Evolutionary conservation across 441 rosid species (phyloP).

Genomic region (Euphorbia corollata): DNA sequence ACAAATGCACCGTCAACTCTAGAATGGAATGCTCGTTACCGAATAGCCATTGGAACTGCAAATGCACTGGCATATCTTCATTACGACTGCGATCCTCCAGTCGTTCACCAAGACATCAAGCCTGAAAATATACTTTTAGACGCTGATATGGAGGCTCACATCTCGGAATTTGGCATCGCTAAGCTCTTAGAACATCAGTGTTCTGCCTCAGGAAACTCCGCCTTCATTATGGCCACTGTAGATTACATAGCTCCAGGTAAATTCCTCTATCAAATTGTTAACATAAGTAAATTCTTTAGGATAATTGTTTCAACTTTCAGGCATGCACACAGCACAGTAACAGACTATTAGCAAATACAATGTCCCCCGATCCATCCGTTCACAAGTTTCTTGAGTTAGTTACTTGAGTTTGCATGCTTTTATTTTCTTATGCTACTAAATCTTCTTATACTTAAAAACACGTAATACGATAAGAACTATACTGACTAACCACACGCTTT

Average conservation of each 20-base stretch:
- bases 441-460: too few relatives aligned
- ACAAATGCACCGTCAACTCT: conserved; percentile 26
- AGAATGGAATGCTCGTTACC: conserved; percentile 54
- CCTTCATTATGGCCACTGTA: conserved; percentile 45
- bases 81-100: conserved; percentile 59
- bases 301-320: too few relatives aligned
- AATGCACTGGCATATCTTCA: conserved; percentile 81
- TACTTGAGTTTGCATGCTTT: too few relatives aligned
- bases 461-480: too few relatives aligned
- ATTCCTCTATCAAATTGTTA: too few relatives aligned
- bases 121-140: conserved; percentile 71
- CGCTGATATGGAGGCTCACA: conserved; percentile 67
- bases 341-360: too few relatives aligned
- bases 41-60: conserved; percentile 60
- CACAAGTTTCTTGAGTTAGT: too few relatives aligned
- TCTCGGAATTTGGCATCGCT: conserved; percentile 80
- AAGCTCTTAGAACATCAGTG: conserved; percentile 45
- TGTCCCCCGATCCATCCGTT: too few relatives aligned
- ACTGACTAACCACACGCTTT: too few relatives aligned
- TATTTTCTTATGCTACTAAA: too few relatives aligned
- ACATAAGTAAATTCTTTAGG: too few relatives aligned
- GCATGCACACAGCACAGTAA: too few relatives aligned
- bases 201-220: conserved; percentile 32
- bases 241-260: conserved; percentile 83
- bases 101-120: conserved; percentile 75